phyloP scores from a whole-genome alignment of 2,329 filamentous ascomycete species.

The Cladobotryum protrusum region DNA sequence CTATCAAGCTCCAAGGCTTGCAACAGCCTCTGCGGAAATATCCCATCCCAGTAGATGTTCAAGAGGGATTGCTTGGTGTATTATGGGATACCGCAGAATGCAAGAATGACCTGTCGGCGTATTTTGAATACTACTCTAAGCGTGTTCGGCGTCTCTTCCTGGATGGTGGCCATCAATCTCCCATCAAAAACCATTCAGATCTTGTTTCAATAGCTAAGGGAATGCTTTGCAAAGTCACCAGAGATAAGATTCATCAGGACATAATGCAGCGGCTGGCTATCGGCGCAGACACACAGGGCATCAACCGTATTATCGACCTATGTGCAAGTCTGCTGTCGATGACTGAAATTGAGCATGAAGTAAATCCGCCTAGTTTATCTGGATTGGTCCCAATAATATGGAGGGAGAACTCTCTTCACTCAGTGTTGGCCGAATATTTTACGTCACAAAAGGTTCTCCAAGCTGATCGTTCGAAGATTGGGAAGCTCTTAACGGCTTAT shows the following conservation, averaged over 20 bases:
- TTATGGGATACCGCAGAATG: slow-evolving; percentile 1
- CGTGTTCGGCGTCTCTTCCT: background rate
- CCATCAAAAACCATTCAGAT: no score
- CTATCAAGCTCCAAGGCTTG: background rate
- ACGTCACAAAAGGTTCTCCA: background rate
- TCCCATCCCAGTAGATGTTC: background rate
- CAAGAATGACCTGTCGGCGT: background rate
- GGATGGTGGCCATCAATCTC: background rate
- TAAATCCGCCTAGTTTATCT: background rate
- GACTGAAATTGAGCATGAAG: background rate
- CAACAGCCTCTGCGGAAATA: background rate
- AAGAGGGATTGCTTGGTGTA: slow-evolving; percentile 1
- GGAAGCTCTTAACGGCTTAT: slow-evolving; percentile 4
- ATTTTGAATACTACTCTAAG: slow-evolving; percentile 3
- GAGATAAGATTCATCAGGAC: no score
- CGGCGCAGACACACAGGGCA: background rate
- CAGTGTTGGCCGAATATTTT: background rate
- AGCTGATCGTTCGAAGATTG: slow-evolving; percentile 4
- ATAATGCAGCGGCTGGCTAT: no score
- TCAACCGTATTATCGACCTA: slow-evolving; percentile 4
- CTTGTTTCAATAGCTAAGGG: no score
- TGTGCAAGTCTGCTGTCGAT: slow-evolving; percentile 3
- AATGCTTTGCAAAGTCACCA: no score
- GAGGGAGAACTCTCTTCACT: background rate
- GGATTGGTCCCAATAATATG: slow-evolving; percentile 1